phyloP scores from a whole-genome alignment of 2,329 filamentous ascomycete genomes.

The Fusarium mundagurra region DNA sequence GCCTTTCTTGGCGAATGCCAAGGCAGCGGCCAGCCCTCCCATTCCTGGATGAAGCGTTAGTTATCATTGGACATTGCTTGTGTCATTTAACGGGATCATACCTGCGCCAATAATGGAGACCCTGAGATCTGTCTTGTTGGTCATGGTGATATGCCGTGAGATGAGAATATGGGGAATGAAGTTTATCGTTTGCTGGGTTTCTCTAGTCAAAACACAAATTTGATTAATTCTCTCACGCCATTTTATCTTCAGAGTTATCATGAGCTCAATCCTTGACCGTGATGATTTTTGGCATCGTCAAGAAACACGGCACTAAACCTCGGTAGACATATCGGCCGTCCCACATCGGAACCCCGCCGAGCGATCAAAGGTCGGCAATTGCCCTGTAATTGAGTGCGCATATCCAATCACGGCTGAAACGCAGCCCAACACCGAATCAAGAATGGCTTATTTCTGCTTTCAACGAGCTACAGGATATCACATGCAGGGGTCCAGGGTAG shows the following conservation, averaged over 20 bases:
- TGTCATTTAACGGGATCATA: neutral
- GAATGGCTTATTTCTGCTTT: neutral
- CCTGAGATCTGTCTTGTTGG: neutral
- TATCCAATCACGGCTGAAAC: neutral
- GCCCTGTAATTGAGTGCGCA: neutral
- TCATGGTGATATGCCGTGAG: neutral
- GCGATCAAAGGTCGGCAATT: neutral
- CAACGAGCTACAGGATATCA: neutral
- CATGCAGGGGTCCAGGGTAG: neutral
- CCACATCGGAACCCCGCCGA: neutral
- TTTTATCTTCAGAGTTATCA: neutral
- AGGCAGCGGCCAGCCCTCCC: constrained; percentile 20
- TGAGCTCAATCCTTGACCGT: accelerated
- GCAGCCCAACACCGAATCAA: neutral
- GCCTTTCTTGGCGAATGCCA: constrained; percentile 24
- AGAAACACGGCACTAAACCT: neutral
- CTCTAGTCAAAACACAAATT: neutral
- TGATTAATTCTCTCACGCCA: neutral
- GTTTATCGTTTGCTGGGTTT: accelerated
- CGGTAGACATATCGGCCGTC: neutral
- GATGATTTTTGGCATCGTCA: accelerated
- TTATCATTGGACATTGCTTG: neutral
- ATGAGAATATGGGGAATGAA: neutral
- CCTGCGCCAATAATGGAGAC: constrained; percentile 20
- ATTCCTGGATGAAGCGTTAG: neutral